Base-by-base conservation (phyloP, 1,284 basidiomycete genomes). In the Heterobasidion irregulare region DNA sequence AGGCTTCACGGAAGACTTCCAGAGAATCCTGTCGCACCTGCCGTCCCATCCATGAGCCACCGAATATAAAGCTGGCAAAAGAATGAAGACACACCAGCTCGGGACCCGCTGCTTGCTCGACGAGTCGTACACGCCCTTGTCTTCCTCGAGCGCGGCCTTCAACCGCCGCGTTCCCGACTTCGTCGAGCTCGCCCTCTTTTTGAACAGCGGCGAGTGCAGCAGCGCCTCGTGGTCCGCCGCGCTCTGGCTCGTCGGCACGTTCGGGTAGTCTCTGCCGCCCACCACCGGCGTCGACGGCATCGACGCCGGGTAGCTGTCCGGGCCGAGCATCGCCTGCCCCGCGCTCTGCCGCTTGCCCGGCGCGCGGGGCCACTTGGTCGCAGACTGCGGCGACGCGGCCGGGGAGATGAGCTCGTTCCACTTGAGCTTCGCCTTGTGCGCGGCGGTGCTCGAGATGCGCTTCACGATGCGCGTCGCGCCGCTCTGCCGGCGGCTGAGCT, bases 91-190 rank as follows among this genome's bases (percentile, higher is more conserved):
- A 56, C 58, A 87, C 88, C 89, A 91, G 64, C 87, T 89, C 2
- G 88, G 88, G 34, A 91, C 88, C n/a, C 88, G 80, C 63, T 83
- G 79, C 68, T 91, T 91, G 62, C 79, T 74, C 13, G 89, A 90
- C 19, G 84, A 82, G 66, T 91, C 89, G 62, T 90, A 90, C 2
- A 86, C 82, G 16, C 83, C 84, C 61, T 75, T 78, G 47, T 78
- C 79, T 19, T 66, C 63, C 6, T 72, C 70, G 16, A 71, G 70
- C 26, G 72, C 70, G 38, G 69, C 67, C 36, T 64, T 65, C 41
- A 69, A 68, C 48, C 67, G 70, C 16, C 61, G 58, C 35, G 65
- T 51, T 56, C 60, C 64, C 2, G 69, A 69, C 59, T 66, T 71
- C 3, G 69, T 66, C 52, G 75, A 67, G 57, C 70, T 70, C 35